Conservation (phyloP, 2,329 filamentous ascomycete species). For the Xylaria digitata region DNA sequence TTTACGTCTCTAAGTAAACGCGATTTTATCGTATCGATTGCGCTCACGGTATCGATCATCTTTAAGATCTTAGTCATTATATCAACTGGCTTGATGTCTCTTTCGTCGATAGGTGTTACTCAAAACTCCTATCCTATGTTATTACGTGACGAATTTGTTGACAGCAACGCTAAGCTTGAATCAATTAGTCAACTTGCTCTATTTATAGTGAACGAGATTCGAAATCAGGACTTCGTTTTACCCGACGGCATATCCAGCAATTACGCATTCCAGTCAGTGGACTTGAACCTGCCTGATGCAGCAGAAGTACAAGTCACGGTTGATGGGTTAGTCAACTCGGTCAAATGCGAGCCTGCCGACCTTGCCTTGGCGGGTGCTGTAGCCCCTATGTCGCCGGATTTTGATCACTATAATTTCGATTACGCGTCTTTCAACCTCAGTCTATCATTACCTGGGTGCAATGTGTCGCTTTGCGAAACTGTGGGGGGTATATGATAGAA, state of each 20-base stretch:
- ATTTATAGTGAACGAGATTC: background rate
- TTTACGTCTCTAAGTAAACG: background rate
- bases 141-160: background rate
- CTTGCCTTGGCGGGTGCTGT: background rate
- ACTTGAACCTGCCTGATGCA: background rate
- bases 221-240: background rate
- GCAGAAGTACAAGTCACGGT: background rate
- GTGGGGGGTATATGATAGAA: too few relatives aligned
- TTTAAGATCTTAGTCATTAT: constrained; percentile 6
- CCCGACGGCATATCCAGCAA: constrained; percentile 13
- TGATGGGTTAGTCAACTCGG: background rate
- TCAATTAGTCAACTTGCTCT: background rate
- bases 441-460: constrained; percentile 2
- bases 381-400: too few relatives aligned
- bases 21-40: background rate
- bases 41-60: background rate
- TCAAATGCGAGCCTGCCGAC: background rate
- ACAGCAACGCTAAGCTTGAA: background rate
- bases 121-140: background rate
- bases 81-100: constrained; percentile 7
- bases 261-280: constrained; percentile 8
- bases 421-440: background rate
- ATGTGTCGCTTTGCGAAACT: background rate
- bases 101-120: background rate
- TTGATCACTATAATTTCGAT: too few relatives aligned